These are phyloP conservation scores for Solanum pimpinellifolium DNA, from an alignment of 257 asterid species.

Conservation along the genomic window DNA sequence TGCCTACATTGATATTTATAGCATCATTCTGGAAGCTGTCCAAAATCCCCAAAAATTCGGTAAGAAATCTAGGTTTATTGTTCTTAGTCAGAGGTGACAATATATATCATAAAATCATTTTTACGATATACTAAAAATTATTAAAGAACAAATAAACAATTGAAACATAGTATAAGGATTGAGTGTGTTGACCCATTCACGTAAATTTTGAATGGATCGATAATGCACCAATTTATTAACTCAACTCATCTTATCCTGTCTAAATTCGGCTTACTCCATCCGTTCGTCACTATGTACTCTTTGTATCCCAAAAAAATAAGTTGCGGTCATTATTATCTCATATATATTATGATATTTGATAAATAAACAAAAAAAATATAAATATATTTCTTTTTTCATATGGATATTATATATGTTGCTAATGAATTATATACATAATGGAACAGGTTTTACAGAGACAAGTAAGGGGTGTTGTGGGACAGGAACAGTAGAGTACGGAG, in stretches of 20 bases:
- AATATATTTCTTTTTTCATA: not conserved
- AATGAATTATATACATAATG: not conserved
- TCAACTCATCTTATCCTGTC: not conserved
- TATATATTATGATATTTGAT: not conserved
- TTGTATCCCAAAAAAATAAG: not conserved
- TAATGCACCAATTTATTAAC: not conserved
- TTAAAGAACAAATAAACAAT: not conserved
- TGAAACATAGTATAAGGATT: not conserved
- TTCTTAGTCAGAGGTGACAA: not conserved
- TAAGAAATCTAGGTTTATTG: not conserved
- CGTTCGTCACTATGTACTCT: not conserved
- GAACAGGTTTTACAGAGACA: constrained; percentile 35
- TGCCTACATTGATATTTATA: constrained; percentile 24
- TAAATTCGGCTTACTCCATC: not conserved
- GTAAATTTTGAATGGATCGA: not conserved
- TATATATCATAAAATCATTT: not conserved
- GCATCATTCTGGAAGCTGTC: constrained; percentile 8
- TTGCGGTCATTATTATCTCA: not conserved
- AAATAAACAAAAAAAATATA: not conserved
- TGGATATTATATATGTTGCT: not conserved
- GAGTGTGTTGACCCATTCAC: not conserved
- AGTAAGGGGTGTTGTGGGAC: constrained; percentile 44
- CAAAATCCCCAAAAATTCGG: constrained; percentile 33
- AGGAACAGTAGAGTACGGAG: constrained; percentile 27
- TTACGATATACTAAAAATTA: not conserved